Evolutionary conservation across 129 eudicot genomes (phyloP), one percentile per base, ranked within the genome.

Genomic region (Centella asiatica): DNA sequence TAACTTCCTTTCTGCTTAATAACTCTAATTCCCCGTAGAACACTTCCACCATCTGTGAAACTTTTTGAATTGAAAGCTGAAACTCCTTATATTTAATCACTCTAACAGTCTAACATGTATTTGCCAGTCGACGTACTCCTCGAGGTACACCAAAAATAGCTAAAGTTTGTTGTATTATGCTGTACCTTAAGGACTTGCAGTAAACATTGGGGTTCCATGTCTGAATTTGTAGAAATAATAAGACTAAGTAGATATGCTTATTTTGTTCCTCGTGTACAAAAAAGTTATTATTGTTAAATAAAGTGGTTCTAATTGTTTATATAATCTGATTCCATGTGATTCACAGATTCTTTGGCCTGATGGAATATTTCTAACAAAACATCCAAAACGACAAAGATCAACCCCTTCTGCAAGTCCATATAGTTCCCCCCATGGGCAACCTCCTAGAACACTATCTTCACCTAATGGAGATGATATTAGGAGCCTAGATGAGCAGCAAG

Each of bases 341-440:
- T 13, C 58, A 49, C 50, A 93, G 99, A 87, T 93, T 71, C 96
- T 93, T 58, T 93, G 99, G 99, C 99, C 96, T 6, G 96, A 93
- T 66, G 99, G 99, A 42, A 84, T 87, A 61, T 93, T 93, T 66
- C 56, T 93, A 57, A 93, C 99, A 22, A 93, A 87, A 80, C 96
- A 84, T 76, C 99, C 96, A 61, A 87, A 67, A 65, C 65, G 86
- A 51, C 77, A 74, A 63, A 74, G 59, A 32, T 86, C 94, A 15
- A 61, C 77, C 50, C 66, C 74, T 66, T 28, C 95, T 15, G 32
- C 65, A 60, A 75, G 65, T 52, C 73, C 74, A 57, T 54, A 54
- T 19, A 79, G 23, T 66, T 73, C 83, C 63, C 70, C 77, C 61
- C 59, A 69, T 32, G 66, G 73, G 50, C 82, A 62, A 66, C 73